A percentile compares a stretch with the other conserved stretches of the same genome.
These are phyloP conservation scores for Raphanus sativus DNA, from an alignment of 345 rosid species.

Conservation along the genomic window DNA sequence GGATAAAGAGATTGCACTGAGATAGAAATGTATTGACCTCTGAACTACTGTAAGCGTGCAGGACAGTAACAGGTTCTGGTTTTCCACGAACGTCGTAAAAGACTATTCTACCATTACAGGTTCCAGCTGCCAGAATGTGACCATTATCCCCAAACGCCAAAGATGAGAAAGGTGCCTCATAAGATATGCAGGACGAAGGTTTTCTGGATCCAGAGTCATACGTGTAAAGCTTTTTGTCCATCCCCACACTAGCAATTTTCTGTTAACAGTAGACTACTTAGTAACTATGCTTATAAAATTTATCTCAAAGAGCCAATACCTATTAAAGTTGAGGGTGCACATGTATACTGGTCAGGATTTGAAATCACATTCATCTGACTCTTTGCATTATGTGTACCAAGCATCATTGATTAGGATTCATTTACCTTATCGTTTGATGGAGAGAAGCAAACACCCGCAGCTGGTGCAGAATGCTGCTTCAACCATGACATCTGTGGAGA, in stretches of 20 bases:
- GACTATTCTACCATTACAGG: conserved; percentile 84
- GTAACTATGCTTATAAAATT: neutral
- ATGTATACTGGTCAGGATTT: neutral
- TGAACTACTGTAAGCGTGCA: conserved; percentile 83
- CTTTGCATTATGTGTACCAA: conserved; percentile 6
- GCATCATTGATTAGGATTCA: conserved; percentile 10
- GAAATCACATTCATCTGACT: conserved; percentile 20
- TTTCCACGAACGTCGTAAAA: conserved; percentile 94
- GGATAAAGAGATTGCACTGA: conserved; percentile 1
- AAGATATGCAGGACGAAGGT: conserved; percentile 64
- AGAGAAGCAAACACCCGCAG: conserved; percentile 92
- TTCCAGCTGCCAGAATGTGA: conserved; percentile 87
- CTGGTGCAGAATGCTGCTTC: conserved; percentile 96
- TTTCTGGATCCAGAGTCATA: conserved; percentile 86
- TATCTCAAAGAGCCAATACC: conserved; percentile 8
- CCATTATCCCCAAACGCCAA: conserved; percentile 95
- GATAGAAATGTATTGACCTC: conserved; percentile 56
- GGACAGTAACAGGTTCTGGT: conserved; percentile 83
- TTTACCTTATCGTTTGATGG: conserved; percentile 94
- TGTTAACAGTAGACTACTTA: conserved; percentile 41
- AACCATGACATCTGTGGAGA: conserved; percentile 79
- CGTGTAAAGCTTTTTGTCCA: conserved; percentile 91
- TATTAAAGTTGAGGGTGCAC: conserved; percentile 14
- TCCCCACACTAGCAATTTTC: conserved; percentile 91
- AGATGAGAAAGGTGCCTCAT: conserved; percentile 98